Evolutionary conservation across 2,329 filamentous ascomycete genomes (phyloP).

Genomic region (Triangularia setosa): DNA sequence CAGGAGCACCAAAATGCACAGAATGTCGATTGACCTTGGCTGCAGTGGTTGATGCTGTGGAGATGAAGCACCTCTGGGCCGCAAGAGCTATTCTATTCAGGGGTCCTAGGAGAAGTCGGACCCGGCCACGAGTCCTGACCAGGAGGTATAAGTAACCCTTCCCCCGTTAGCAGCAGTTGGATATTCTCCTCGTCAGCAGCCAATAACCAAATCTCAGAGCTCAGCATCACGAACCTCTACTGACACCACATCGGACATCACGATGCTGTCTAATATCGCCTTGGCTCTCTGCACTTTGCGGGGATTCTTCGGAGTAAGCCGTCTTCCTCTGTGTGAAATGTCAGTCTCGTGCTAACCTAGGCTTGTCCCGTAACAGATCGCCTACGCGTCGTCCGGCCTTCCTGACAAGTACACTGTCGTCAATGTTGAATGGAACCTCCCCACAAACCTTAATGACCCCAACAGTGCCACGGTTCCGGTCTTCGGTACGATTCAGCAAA

Average conservation of each 20-base stretch:
- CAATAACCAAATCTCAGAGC: not conserved
- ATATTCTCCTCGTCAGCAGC: not conserved
- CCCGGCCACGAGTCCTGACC: not conserved
- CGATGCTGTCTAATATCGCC: not conserved
- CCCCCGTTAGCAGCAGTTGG: not conserved
- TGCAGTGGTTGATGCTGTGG: not conserved
- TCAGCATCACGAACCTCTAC: not conserved
- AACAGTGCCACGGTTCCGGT: not conserved
- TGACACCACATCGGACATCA: not conserved
- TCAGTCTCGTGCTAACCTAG: not conserved
- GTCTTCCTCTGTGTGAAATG: not conserved
- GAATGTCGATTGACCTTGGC: not conserved
- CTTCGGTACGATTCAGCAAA: not conserved
- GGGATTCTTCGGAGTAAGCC: not conserved
- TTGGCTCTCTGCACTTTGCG: not conserved
- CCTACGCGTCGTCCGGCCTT: not conserved
- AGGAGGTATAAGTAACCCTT: not conserved
- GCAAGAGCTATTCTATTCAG: not conserved
- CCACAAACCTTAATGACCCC: not conserved
- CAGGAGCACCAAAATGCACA: too few relatives aligned
- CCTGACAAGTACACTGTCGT: not conserved
- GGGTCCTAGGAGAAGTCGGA: not conserved
- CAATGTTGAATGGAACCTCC: not conserved
- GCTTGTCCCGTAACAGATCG: not conserved
- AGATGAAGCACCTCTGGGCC: not conserved